Percentiles rank a stretch among this genome's conserved stretches.
Evolutionary conservation across 306 rosid genomes (phyloP).

Genomic region (Datisca glomerata): DNA sequence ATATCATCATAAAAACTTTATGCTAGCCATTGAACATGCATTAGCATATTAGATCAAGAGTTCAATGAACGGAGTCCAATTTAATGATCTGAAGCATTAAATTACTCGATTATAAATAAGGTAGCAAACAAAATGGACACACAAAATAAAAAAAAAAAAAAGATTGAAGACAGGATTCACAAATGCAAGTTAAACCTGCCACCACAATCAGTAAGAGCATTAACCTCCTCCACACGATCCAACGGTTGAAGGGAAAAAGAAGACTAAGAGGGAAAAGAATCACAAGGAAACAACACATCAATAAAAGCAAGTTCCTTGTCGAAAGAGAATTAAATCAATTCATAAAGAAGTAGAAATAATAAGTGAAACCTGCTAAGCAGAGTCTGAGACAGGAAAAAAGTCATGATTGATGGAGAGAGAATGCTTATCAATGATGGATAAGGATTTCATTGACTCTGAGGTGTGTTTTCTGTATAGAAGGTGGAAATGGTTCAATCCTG

Average conservation of each 20-base stretch:
- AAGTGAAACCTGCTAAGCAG: conserved; percentile 39
- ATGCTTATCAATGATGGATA: conserved; percentile 81
- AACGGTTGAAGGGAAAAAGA: conserved; percentile 24
- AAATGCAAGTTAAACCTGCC: conserved; percentile 55
- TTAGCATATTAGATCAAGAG: too few species aligned
- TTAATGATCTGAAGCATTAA: too few species aligned
- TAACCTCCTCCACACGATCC: conserved; percentile 85
- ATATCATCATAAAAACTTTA: too few species aligned
- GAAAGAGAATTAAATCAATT: background rate
- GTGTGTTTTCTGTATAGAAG: conserved; percentile 70
- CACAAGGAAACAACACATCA: conserved; percentile 1
- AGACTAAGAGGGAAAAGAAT: background rate
- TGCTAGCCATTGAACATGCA: too few species aligned
- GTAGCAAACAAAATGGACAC: too few species aligned
- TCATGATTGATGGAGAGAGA: conserved; percentile 65
- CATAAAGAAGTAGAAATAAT: background rate
- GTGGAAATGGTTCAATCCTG: conserved; percentile 83
- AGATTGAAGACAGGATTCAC: background rate
- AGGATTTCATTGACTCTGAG: conserved; percentile 85
- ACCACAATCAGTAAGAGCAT: conserved; percentile 60
- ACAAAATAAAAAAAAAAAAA: background rate
- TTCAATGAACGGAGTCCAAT: too few species aligned
- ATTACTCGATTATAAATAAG: too few species aligned
- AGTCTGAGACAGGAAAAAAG: conserved; percentile 57
- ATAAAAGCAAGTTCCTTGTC: background rate